Base-by-base conservation (phyloP, 805 yeast genomes). In the Saccharomycopsis sp. region DNA sequence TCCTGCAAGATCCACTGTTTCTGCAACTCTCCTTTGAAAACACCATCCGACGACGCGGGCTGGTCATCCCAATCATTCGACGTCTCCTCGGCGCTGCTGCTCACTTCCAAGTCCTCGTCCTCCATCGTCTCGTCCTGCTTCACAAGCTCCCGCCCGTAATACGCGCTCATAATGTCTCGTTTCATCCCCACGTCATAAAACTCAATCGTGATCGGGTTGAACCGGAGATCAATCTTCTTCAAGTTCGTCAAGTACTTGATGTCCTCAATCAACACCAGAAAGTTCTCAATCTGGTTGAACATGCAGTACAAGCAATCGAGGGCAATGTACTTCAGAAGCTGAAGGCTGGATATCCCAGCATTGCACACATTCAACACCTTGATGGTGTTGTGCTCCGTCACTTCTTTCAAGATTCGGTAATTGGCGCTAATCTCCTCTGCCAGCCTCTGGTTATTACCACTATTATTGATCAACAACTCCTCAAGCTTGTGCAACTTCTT, bases 91-190 rank as follows among this genome's bases (percentile, higher is more conserved):
- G 30, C 38, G 9, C 16, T 31, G n/a, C 15, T 12, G 30, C 43
- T 43, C 13, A 8, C 18, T 26, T 46, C 50, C n/a, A 38, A 38
- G 19, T 44, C 43, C 13, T 38, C 9, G 17, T 41, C 45, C 30
- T 43, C 50, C 36, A 38, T 20, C n/a, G 27, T 16, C 12, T 46
- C 49, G 15, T 47, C 41, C 21, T 41, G 48, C 16, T 47, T 41
- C 4, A 10, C 21, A 5, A 46, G 33, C 6, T 30, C 26, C 26
- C 37, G 16, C n/a, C 36, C 40, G 31, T 32, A 41, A 22, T 44
- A 47, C 4, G 18, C 19, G 5, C 25, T 37, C 34, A 31, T 25
- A 7, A 47, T n/a, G 16, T 44, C 34, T 7, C 21, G 34, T 25
- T 30, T 35, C 5, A 15, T 26, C 2, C 33, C 30, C 19, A 19